Evolutionary conservation across 169 alveolate species (phyloP).

Genomic region (Plasmodium blacklocki): DNA sequence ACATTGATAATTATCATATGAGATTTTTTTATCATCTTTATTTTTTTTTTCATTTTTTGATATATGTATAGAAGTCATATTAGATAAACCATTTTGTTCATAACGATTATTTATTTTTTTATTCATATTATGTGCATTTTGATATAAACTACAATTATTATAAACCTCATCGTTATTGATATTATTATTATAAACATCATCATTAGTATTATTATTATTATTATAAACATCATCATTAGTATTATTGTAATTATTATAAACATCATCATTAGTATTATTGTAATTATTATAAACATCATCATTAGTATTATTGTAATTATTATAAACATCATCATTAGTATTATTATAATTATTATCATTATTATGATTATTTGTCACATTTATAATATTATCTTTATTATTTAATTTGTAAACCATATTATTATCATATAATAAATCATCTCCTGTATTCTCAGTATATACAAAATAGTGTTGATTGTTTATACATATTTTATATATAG

Average conservation of each 20-base stretch:
- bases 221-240: not conserved
- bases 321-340: not conserved
- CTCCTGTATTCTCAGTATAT: not conserved
- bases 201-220: not conserved
- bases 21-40: not conserved
- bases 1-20: not conserved
- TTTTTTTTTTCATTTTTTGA: not conserved
- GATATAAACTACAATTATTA: not conserved
- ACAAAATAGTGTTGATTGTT: slow-evolving; percentile 66
- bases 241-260: not conserved
- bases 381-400: not conserved
- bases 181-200: not conserved
- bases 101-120: not conserved
- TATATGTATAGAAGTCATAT: not conserved
- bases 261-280: too few relatives aligned
- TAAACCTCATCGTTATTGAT: not conserved
- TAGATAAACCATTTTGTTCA: not conserved
- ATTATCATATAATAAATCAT: not conserved
- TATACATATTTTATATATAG: slow-evolving; percentile 46
- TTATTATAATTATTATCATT: not conserved
- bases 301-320: not conserved
- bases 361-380: not conserved
- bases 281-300: too few relatives aligned
- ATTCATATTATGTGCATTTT: not conserved
- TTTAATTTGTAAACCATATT: too few relatives aligned